Evolutionary conservation across 169 alveolate genomes (phyloP), one percentile per base, ranked within the genome.

Genomic region (Cryptosporidium baileyi): DNA sequence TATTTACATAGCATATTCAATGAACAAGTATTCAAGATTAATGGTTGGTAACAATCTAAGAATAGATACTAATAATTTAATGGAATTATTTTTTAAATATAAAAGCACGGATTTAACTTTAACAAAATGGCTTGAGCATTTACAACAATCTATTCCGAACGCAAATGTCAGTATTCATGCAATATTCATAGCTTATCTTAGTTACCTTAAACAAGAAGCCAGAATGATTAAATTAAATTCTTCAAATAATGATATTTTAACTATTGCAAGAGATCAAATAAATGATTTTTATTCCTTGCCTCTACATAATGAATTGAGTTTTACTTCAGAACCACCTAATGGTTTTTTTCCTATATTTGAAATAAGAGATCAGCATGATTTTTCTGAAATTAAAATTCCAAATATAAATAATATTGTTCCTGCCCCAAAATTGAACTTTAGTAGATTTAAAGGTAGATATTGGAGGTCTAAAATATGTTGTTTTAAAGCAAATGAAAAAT

Each of bases 401-500:
- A n/a, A 67, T 13, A 32, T 52, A 24, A 36, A 19, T 28, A 41
- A 54, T 13, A 11, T n/a, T 15, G 5, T 13, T 4, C 67, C 85
- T 32, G 45, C 61, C 19, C 74, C 65, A 34, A 28, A 4, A 13
- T 19, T 74, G 67, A 74, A 54, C 13, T 74, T 74, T 74, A 51
- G 43, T 4, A 74, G 85, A 28, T 74, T 74, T 38, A 17, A 19
- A 36, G 85, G 85, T 6, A 51, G 43, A 54, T 74, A 74, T 57
- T 74, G 59, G 74, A 74, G 85, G 30, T 36, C 85, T 3, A 74
- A 74, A 57, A 9, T 74, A 1, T 1, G 8, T 45, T 32, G 19
- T 5, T 8, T 28, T 7, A 24, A n/a, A 26, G 8, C 26, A 7
- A 52, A 17, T 15, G 60, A 74, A 40, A 2, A 41, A 17, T 41